Evolutionary conservation across 2,329 filamentous ascomycete species (phyloP).

Genomic region (Fusarium devonianum): DNA sequence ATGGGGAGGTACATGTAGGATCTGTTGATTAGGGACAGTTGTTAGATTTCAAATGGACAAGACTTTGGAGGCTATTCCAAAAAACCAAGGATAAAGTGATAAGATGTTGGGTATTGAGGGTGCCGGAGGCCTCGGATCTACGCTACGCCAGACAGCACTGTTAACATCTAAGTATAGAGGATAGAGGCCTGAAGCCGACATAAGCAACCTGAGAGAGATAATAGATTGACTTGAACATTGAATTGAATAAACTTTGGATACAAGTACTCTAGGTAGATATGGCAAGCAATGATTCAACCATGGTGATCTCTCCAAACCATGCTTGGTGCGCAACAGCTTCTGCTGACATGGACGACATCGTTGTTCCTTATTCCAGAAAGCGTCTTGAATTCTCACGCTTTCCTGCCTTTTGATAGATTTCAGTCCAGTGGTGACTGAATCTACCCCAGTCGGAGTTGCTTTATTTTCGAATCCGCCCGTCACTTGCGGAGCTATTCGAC

Average conservation of each 20-base stretch:
- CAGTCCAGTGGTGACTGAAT: background rate
- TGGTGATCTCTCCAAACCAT: constrained; percentile 7
- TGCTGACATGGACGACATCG: constrained; percentile 12
- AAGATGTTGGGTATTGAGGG: no score
- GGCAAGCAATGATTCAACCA: background rate
- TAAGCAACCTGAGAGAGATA: no score
- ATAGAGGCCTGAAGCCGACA: no score
- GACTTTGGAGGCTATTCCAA: background rate
- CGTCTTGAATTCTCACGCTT: constrained; percentile 7
- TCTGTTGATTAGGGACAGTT: background rate
- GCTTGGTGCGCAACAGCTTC: constrained; percentile 1
- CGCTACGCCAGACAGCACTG: no score
- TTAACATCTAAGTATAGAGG: no score
- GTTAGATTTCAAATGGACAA: background rate
- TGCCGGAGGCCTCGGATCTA: no score
- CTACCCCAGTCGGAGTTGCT: no score
- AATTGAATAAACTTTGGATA: background rate
- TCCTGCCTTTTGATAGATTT: background rate
- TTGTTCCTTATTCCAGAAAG: constrained; percentile 18
- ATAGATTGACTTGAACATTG: background rate
- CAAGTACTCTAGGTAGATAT: background rate
- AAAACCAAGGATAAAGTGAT: background rate
- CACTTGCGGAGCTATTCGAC: background rate
- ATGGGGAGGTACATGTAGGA: background rate
- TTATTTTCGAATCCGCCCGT: no score